phyloP scores from a whole-genome alignment of 352 stramenopile species.

The Phytopythium aichiense region DNA sequence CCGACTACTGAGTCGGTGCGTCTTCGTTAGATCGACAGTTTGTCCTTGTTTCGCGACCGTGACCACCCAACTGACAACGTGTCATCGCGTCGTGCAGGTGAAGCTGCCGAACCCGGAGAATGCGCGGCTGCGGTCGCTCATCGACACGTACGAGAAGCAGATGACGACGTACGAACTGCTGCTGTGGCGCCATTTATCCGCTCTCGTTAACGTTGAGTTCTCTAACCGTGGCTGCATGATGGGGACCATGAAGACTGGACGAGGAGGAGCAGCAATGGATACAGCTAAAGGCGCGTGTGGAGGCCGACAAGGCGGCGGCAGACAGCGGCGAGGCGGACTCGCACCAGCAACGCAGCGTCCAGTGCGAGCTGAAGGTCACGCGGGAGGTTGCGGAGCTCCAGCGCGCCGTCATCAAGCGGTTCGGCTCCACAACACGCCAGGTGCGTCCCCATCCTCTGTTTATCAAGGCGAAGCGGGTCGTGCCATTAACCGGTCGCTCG shows the following conservation, averaged over 20 bases:
- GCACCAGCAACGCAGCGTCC: slow-evolving; percentile 10
- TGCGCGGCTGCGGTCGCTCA: slow-evolving; percentile 38
- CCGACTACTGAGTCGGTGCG: slow-evolving; percentile 44
- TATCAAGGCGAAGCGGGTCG: no score
- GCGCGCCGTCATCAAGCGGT: slow-evolving; percentile 33
- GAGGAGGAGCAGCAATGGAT: slow-evolving; percentile 54
- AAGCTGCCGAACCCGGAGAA: slow-evolving; percentile 63
- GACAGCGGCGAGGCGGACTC: neutral
- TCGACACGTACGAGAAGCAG: slow-evolving; percentile 43
- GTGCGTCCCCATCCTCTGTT: slow-evolving; percentile 11
- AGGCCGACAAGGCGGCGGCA: slow-evolving; percentile 12
- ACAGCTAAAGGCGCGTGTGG: slow-evolving; percentile 33
- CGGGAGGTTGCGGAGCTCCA: slow-evolving; percentile 45
- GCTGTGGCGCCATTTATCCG: neutral
- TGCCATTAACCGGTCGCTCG: neutral
- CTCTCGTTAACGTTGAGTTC: neutral
- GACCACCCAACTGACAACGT: neutral
- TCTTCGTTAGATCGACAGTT: neutral
- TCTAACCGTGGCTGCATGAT: slow-evolving; percentile 3
- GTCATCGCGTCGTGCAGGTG: slow-evolving; percentile 13
- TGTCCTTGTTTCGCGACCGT: neutral
- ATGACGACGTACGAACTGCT: slow-evolving; percentile 25
- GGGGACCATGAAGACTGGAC: slow-evolving; percentile 23
- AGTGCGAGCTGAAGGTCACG: slow-evolving; percentile 40
- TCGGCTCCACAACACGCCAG: slow-evolving; percentile 38